Conservation (phyloP, 176 grass and related monocot genomes). For the Bothriochloa decipiens region DNA sequence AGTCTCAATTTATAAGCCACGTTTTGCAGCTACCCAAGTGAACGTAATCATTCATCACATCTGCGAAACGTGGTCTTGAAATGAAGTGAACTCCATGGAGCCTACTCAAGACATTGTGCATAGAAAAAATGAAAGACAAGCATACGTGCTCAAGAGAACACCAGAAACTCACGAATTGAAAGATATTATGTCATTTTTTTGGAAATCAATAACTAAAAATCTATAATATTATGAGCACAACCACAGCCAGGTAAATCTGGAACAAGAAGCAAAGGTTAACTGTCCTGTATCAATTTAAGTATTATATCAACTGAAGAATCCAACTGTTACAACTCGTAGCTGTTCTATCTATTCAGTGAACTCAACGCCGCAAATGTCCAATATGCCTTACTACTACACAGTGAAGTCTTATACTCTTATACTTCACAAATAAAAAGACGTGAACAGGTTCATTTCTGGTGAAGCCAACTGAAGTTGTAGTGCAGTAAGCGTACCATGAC, state of each 20-base stretch:
- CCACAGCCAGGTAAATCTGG: background rate
- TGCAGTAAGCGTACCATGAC: background rate
- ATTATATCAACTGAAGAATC: background rate
- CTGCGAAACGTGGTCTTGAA: background rate
- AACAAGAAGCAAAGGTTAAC: background rate
- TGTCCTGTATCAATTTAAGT: background rate
- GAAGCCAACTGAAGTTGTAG: conserved; percentile 7
- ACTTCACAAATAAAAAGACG: background rate
- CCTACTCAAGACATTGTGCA: background rate
- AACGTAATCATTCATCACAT: background rate
- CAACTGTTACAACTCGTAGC: background rate
- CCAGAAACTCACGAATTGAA: background rate
- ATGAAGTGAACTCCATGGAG: background rate
- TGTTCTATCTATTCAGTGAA: background rate
- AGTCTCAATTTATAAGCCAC: background rate
- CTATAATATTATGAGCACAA: background rate
- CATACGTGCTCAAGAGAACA: background rate
- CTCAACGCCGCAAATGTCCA: background rate
- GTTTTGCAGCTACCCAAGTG: background rate
- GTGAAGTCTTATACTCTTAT: background rate
- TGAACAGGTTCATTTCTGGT: background rate
- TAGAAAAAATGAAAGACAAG: background rate
- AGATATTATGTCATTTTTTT: background rate
- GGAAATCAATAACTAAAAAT: background rate
- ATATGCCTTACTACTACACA: background rate